These are phyloP conservation scores for Candida palmyrensis DNA, from an alignment of 805 yeast species.

Conservation along the genomic window DNA sequence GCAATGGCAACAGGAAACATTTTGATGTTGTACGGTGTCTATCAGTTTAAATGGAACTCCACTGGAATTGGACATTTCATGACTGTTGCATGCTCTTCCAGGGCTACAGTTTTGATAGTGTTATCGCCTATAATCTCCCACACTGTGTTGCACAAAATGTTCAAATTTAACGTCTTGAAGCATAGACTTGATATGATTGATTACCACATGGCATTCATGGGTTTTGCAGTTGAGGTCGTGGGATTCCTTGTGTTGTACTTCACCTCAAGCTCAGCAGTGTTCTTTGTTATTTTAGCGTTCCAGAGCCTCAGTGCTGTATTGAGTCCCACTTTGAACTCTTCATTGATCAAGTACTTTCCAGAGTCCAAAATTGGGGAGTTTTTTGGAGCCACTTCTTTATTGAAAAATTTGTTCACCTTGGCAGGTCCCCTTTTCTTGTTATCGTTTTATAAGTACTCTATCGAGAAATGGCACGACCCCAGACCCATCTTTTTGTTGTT, in stretches of 20 bases:
- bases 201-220: conserved; percentile 29
- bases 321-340: conserved; percentile 54
- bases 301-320: conserved; percentile 46
- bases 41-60: conserved; percentile 49
- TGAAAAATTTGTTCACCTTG: conserved; percentile 47
- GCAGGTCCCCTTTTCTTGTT: conserved; percentile 46
- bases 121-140: conserved; percentile 46
- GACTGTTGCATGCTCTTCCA: conserved; percentile 45
- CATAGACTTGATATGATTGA: conserved; percentile 52
- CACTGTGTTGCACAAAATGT: conserved; percentile 27
- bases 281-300: conserved; percentile 30
- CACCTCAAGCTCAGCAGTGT: conserved; percentile 14
- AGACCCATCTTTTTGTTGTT: conserved; percentile 20
- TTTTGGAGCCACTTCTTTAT: conserved; percentile 63
- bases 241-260: conserved; percentile 34
- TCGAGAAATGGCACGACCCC: conserved; percentile 22
- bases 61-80: conserved; percentile 51
- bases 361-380: conserved; percentile 54
- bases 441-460: conserved; percentile 36
- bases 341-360: conserved; percentile 57
- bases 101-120: conserved; percentile 45
- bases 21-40: conserved; percentile 49
- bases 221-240: conserved; percentile 33
- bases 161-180: conserved; percentile 26
- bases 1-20: conserved; percentile 37